Conservation (phyloP, 805 yeast genomes). For the Teunomyces kruisii region DNA sequence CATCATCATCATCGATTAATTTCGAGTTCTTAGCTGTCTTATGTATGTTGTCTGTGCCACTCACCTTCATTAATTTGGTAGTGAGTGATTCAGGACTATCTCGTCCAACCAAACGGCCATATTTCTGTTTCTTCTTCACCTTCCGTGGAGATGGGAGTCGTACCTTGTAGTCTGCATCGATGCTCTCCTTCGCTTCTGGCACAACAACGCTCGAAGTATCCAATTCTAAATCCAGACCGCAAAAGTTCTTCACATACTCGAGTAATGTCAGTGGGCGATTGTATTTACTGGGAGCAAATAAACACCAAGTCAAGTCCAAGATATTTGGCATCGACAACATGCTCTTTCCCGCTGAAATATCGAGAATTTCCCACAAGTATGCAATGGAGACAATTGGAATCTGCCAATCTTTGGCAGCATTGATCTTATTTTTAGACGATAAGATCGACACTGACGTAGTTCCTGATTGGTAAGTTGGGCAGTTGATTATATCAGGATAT, state of each 20-base stretch:
- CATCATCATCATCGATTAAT: not conserved
- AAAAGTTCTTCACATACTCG: constrained; percentile 16
- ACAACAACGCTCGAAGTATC: not conserved
- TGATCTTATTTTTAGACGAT: constrained; percentile 53
- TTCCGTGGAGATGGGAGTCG: constrained; percentile 56
- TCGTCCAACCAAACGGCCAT: constrained; percentile 48
- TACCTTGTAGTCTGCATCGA: not conserved
- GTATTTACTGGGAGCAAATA: constrained; percentile 46
- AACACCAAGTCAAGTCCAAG: constrained; percentile 52
- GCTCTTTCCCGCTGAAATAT: constrained; percentile 21
- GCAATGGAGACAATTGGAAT: constrained; percentile 60
- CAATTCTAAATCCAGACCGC: constrained; percentile 6
- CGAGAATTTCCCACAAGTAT: constrained; percentile 53
- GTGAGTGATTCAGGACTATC: constrained; percentile 2
- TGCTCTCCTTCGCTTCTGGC: not conserved
- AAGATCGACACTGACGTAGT: constrained; percentile 32
- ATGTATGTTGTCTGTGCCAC: not conserved
- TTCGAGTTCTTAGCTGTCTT: not conserved
- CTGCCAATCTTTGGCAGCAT: constrained; percentile 56
- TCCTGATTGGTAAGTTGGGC: constrained; percentile 36
- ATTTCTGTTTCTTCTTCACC: constrained; percentile 37
- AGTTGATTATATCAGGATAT: constrained; percentile 30
- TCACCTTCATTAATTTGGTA: not conserved
- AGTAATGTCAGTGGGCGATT: constrained; percentile 23
- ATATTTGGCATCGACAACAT: constrained; percentile 37